phyloP scores from a whole-genome alignment of 2,329 filamentous ascomycete species.

The Aspergillus thermomutatus region DNA sequence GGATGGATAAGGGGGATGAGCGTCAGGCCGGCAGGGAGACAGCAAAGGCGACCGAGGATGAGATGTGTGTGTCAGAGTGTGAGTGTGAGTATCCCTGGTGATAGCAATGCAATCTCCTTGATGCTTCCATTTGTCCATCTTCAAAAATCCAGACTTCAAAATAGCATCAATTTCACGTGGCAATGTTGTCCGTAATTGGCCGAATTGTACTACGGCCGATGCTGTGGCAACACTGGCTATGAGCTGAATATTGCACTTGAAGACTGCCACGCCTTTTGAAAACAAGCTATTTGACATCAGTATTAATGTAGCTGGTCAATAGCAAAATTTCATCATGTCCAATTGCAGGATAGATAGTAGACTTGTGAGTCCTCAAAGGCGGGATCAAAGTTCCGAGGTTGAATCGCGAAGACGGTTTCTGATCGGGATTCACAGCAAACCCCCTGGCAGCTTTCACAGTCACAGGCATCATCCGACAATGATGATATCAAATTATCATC shows the following conservation, averaged over 20 bases:
- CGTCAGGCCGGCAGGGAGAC: too few relatives aligned
- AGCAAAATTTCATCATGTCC: too few relatives aligned
- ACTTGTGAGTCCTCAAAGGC: conserved; percentile 1
- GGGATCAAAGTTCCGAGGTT: conserved; percentile 24
- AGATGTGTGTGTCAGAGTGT: too few relatives aligned
- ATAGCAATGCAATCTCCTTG: background rate
- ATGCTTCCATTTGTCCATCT: background rate
- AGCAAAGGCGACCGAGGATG: background rate
- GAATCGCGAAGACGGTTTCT: conserved; percentile 15
- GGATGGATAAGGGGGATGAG: background rate
- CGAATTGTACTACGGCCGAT: too few relatives aligned
- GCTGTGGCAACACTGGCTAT: background rate
- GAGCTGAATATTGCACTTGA: background rate
- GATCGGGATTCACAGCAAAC: conserved; percentile 9
- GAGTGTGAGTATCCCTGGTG: background rate
- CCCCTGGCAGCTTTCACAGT: background rate
- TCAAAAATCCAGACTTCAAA: background rate
- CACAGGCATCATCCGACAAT: background rate
- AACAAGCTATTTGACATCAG: background rate
- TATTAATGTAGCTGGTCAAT: background rate
- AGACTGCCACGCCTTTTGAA: background rate
- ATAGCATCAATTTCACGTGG: background rate
- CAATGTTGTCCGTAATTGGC: background rate
- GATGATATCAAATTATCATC: background rate
- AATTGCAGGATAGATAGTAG: too few relatives aligned